Conservation (phyloP, 2,329 filamentous ascomycete genomes). For the Diplodia seriata region DNA sequence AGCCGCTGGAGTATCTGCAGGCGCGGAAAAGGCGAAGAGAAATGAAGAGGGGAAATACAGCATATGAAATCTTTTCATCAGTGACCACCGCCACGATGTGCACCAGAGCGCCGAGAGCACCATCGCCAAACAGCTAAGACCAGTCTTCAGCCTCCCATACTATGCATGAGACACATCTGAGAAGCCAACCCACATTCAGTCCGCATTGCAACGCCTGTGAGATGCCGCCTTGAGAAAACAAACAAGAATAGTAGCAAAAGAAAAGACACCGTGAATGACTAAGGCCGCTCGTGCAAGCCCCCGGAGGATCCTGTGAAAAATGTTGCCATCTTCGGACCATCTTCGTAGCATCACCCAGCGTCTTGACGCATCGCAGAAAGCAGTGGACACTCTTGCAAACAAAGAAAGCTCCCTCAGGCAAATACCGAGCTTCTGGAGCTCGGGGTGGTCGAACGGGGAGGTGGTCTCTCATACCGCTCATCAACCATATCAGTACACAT, state of each 20-base stretch:
- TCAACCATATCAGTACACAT: conserved; percentile 12
- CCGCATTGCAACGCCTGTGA: conserved; percentile 28
- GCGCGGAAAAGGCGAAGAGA: background rate
- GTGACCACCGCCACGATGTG: conserved; percentile 8
- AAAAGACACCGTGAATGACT: background rate
- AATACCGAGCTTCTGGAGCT: background rate
- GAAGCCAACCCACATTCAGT: conserved; percentile 22
- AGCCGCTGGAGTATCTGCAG: background rate
- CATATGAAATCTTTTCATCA: conserved; percentile 21
- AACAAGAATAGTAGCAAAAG: background rate
- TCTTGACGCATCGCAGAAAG: background rate
- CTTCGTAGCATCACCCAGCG: background rate
- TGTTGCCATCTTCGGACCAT: background rate
- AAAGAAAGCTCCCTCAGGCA: background rate
- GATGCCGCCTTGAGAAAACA: conserved; percentile 21
- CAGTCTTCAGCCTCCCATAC: conserved; percentile 24
- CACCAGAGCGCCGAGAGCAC: conserved; percentile 30
- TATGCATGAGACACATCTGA: conserved; percentile 26
- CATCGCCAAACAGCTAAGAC: conserved; percentile 26
- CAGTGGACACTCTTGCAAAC: background rate
- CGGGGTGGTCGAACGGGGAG: background rate
- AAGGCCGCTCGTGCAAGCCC: background rate
- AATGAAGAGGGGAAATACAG: background rate
- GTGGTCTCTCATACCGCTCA: conserved; percentile 9
- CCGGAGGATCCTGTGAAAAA: background rate